Conservation (phyloP, 495 filamentous ascomycete genomes). For the Xylaria nigripes region DNA sequence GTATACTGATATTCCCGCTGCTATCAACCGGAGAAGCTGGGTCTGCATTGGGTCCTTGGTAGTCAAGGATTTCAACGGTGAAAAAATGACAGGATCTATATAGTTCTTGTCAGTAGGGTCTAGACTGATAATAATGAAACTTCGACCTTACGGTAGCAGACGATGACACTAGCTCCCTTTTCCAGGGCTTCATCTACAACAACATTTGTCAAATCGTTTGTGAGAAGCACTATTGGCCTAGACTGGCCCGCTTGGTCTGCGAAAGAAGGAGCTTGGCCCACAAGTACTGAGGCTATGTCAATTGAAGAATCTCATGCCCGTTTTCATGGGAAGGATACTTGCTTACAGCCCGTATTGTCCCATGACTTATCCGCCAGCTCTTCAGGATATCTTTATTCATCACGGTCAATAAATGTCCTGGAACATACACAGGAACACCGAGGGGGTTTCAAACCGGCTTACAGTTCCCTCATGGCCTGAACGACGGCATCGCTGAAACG, state of each 20-base stretch:
- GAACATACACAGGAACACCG: not conserved
- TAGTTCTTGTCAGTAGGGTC: conserved; percentile 2
- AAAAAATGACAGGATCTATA: conserved; percentile 92
- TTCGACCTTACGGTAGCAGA: conserved; percentile 70
- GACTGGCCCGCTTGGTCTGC: not conserved
- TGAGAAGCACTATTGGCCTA: conserved; percentile 57
- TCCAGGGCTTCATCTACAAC: conserved; percentile 90
- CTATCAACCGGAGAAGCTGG: conserved; percentile 71
- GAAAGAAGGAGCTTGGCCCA: conserved; percentile 20
- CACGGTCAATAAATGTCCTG: not conserved
- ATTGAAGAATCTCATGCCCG: not conserved
- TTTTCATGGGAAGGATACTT: not conserved
- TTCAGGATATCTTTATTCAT: conserved; percentile 65
- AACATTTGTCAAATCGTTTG: conserved; percentile 80
- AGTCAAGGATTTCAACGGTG: conserved; percentile 78
- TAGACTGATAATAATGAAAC: not conserved
- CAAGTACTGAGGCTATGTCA: conserved; percentile 16
- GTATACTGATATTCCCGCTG: conserved; percentile 89
- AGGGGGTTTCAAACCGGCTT: too few species aligned
- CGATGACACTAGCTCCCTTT: conserved; percentile 64
- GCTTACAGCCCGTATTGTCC: conserved; percentile 83
- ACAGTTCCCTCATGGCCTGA: conserved; percentile 74
- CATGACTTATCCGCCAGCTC: conserved; percentile 81
- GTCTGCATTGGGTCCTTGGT: conserved; percentile 78
- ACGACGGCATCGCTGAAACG: conserved; percentile 75